Evolutionary conservation across 352 stramenopile species (phyloP).

Genomic region (Globisporangium spinosum): DNA sequence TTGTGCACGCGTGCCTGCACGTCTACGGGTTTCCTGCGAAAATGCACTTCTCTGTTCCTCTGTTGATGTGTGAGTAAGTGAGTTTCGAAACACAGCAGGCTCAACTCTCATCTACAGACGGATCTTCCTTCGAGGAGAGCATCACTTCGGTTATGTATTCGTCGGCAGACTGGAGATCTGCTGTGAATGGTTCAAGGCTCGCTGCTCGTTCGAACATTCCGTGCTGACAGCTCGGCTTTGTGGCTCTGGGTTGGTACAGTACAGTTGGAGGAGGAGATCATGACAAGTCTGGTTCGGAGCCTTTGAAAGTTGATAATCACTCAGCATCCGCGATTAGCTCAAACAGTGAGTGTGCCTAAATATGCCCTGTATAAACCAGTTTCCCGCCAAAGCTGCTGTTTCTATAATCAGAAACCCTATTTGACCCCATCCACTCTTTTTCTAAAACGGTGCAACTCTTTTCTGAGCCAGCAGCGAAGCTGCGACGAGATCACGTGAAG

Average conservation of each 20-base stretch:
- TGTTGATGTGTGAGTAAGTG: neutral
- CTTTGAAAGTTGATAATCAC: neutral
- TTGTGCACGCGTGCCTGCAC: neutral
- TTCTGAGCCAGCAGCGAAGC: conserved; percentile 4
- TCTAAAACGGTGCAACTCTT: neutral
- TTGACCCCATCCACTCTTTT: no score
- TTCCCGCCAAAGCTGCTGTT: neutral
- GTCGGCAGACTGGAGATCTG: conserved; percentile 1
- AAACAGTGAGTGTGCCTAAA: neutral
- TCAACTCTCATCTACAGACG: neutral
- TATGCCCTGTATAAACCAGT: neutral
- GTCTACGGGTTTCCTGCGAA: neutral
- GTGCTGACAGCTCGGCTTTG: neutral
- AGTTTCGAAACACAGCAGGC: neutral
- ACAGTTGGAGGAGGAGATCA: neutral
- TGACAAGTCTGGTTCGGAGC: neutral
- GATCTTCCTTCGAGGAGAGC: neutral
- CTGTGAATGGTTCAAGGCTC: neutral
- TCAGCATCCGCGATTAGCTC: neutral
- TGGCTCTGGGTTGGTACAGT: neutral
- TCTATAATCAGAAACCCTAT: conserved; percentile 4
- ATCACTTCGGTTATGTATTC: neutral
- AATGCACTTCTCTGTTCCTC: neutral
- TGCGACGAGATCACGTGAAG: neutral
- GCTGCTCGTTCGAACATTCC: neutral